Base-by-base conservation (phyloP, 352 stramenopile genomes). In the Globisporangium barbulae region DNA sequence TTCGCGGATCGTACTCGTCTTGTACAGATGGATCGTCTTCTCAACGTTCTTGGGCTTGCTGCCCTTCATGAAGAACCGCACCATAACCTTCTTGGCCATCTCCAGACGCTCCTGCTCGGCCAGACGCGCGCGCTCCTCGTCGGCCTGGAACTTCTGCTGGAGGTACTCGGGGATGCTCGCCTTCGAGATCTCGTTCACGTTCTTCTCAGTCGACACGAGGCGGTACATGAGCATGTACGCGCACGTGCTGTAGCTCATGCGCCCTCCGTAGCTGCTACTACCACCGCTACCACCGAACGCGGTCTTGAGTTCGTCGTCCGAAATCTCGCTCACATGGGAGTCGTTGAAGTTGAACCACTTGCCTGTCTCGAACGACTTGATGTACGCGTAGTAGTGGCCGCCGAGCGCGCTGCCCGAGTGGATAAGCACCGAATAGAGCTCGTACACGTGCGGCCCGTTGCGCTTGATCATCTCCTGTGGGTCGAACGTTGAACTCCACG, bases 321-420 rank as follows among this genome's bases (percentile, higher is more conserved):
- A 89, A 52, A 94, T 86, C 45, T 89, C 78, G n/a, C 67, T 87
- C 37, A 94, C 85, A 25, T 71, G 90, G 17, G 82, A 90, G 60
- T 96, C 88, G 53, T 96, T 96, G 49, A 96, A 96, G 58, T 96
- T 91, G 69, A 89, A 94, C 88, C 88, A 96, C 55, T 87, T 85
- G 41, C 72, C 85, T 9, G 66, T 83, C 53, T 93, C 88, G 25
- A 94, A 74, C 59, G 82, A 90, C 63, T 93, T 93, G 65, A 98
- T 98, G 75, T 97, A 98, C 28, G 93, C 91, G 68, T 97, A 98
- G 72, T 98, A 98, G 71, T 98, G 93, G 12, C 93, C 93, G 25
- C 89, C 88, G 22, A 96, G 68, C 2, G 93, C 91, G 55, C 92
- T 97, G n/a, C 93, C 93, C 39, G 80, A 94, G 72, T 98, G 93